Evolutionary conservation across 208 protist species (phyloP).

Genomic region (Acanthamoeba triangularis): DNA sequence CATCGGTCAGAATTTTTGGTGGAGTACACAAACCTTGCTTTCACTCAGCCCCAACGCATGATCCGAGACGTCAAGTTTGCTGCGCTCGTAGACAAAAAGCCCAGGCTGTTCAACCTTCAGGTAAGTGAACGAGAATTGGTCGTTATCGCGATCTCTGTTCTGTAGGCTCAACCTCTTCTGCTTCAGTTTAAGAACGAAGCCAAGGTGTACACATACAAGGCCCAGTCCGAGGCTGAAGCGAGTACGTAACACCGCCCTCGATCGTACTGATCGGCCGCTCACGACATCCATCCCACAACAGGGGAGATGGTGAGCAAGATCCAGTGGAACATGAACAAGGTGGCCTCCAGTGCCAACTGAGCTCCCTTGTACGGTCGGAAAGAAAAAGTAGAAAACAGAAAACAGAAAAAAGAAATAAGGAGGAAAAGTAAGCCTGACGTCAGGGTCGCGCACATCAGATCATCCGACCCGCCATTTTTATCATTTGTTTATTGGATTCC

Average conservation of each 20-base stretch:
- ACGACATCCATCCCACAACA: neutral
- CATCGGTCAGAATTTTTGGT: neutral
- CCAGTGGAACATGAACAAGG: neutral
- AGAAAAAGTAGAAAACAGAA: neutral
- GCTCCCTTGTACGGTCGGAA: neutral
- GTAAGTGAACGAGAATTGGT: neutral
- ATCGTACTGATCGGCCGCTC: no score
- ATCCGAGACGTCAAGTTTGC: conserved; percentile 49
- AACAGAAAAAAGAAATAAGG: neutral
- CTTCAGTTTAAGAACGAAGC: conserved; percentile 7
- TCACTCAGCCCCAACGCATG: neutral
- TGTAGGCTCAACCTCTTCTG: neutral
- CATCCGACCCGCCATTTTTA: neutral
- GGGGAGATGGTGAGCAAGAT: conserved; percentile 41
- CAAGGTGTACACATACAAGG: conserved; percentile 71
- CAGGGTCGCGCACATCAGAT: neutral
- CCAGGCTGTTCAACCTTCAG: conserved; percentile 20
- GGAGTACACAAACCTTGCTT: neutral
- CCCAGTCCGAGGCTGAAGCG: conserved; percentile 36
- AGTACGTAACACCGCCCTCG: neutral
- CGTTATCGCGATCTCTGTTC: neutral
- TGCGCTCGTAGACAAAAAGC: conserved; percentile 11
- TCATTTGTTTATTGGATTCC: neutral
- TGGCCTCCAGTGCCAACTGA: neutral
- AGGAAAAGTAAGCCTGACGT: neutral